Evolutionary conservation across 148 eudicot genomes (phyloP).

Genomic region (Dysphania ambrosioides): DNA sequence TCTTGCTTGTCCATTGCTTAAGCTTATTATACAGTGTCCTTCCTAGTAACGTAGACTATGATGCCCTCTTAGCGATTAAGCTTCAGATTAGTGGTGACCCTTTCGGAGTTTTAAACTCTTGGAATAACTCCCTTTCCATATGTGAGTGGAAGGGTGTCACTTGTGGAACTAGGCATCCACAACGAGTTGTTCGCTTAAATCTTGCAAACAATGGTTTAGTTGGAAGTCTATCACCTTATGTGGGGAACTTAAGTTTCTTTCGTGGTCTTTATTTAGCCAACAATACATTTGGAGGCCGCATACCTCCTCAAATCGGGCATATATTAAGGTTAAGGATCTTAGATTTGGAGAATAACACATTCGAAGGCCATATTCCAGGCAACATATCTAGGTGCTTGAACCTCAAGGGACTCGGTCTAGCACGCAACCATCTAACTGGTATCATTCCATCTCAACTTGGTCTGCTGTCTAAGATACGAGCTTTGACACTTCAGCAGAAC

Average conservation of each 20-base stretch:
- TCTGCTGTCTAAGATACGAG: not conserved
- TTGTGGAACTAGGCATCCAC: not conserved
- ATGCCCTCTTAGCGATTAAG: not conserved
- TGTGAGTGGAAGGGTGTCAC: not conserved
- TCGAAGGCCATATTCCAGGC: not conserved
- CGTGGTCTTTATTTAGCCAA: not conserved
- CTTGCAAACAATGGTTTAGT: not conserved
- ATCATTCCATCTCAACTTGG: not conserved
- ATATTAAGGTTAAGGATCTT: not conserved
- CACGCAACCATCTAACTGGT: not conserved
- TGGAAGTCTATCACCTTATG: not conserved
- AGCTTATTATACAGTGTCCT: not conserved
- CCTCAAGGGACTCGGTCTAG: not conserved
- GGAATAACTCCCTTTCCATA: not conserved
- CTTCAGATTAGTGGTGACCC: not conserved
- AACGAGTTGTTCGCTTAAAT: not conserved
- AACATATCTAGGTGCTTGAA: not conserved
- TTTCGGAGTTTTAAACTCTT: conserved; percentile 2
- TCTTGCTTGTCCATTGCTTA: not conserved
- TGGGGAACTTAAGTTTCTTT: not conserved
- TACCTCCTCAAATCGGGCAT: not conserved
- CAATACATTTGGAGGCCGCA: not conserved
- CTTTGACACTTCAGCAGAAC: not conserved
- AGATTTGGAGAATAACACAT: not conserved
- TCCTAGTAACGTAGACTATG: not conserved